Percentiles rank a stretch among this genome's conserved stretches.
Conservation (phyloP, 1,284 basidiomycete genomes). For the Melampsora medusae region DNA sequence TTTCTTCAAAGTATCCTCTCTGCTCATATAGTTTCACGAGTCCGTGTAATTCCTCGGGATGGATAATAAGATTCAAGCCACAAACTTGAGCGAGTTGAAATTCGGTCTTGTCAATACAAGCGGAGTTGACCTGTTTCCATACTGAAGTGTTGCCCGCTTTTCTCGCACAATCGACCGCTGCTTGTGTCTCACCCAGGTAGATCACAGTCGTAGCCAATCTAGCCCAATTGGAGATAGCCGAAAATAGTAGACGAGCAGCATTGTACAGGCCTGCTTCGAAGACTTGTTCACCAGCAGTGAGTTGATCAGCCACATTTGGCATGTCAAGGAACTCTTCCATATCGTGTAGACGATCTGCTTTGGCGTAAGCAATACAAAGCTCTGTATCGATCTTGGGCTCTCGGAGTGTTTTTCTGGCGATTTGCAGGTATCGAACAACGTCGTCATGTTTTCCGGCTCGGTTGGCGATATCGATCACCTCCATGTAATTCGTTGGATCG, state of each 20-base stretch:
- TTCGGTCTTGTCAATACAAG: conserved; percentile 94
- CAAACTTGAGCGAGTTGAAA: conserved; percentile 98
- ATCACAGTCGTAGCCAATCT: conserved; percentile 96
- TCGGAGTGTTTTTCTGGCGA: conserved; percentile 96
- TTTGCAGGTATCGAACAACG: conserved; percentile 93
- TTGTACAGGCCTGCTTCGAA: conserved; percentile 98
- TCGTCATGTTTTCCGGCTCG: conserved; percentile 98
- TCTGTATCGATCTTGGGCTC: conserved; percentile 99
- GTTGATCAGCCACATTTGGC: conserved; percentile 91
- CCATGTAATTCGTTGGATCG: conserved; percentile 89
- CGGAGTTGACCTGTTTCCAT: conserved; percentile 99
- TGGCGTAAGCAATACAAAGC: conserved; percentile 91
- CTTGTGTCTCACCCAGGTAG: conserved; percentile 96
- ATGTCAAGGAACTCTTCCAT: conserved; percentile 99
- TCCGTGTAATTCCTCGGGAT: conserved; percentile 83
- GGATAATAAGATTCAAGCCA: conserved; percentile 91
- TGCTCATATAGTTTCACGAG: conserved; percentile 84
- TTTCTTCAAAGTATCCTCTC: conserved; percentile 89
- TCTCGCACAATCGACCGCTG: conserved; percentile 94
- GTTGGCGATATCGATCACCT: conserved; percentile 94
- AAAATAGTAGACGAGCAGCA: conserved; percentile 91
- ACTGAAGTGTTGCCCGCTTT: conserved; percentile 99
- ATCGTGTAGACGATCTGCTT: conserved; percentile 92
- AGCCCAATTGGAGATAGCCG: conserved; percentile 97
- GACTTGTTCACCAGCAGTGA: conserved; percentile 85